Base-by-base conservation (phyloP, 1,284 basidiomycete species). In the Pseudozyma sp. region DNA sequence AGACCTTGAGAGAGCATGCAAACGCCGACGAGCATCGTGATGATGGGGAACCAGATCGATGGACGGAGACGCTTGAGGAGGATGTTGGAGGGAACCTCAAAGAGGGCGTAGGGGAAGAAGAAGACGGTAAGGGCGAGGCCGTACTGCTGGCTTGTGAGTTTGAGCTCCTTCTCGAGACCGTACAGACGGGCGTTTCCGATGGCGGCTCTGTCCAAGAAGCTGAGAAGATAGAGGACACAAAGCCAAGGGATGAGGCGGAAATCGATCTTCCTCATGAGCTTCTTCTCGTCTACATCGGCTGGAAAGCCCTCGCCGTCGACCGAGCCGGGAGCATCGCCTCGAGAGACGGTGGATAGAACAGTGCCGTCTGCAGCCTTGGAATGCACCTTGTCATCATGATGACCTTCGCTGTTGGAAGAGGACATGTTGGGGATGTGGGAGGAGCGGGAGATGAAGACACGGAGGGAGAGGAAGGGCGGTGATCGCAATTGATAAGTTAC, bases 1-100 rank as follows among this genome's bases (percentile, higher is more conserved):
- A 91, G 78, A 4, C 90, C 91, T 87, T 92, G 90, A 10, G 90
- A 67, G n/a, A 71, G 17, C 90, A 92, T 92, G 86, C 89, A 89
- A 37, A 92, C 80, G 8, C 91, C 65, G 89, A 86, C 48, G 85
- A 66, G 31, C 88, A 90, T 58, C 29, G 78, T 81, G 51, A 83
- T 81, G 46, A 71, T n/a, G 3, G 80, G 67, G n/a, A 91, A 84
- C 90, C 88, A 90, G 47, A 90, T 83, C 1, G 89, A 90, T 0
- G 90, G 90, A 1, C 89, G 86, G n/a, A 92, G 85, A 29, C 89
- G 88, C 80, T 91, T 92, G 58, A 92, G 84, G 77, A 92, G 46
- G 40, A 77, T 37, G 53, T 76, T 76, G 60, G 66, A 64, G 16
- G 67, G 72, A 7, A 71, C 64, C 64, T 77, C 64, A 54, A 75